A percentile compares a stretch with the other conserved stretches of the same genome.
These are phyloP conservation scores for Neoboletus magnificus DNA, from an alignment of 768 basidiomycete genomes.

Conservation along the genomic window DNA sequence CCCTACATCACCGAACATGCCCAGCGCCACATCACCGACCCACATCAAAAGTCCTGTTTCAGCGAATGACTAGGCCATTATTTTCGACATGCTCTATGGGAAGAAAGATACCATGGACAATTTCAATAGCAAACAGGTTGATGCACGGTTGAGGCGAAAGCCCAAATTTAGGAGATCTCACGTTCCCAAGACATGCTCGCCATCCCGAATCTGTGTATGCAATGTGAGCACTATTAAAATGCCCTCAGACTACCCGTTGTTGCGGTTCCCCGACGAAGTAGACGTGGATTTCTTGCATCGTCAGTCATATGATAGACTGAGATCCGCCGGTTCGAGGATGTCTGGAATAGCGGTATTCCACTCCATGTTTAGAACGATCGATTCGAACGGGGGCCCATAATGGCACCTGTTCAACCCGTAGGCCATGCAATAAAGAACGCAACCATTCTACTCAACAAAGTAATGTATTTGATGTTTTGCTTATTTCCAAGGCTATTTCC, in stretches of 20 bases:
- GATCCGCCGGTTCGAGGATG: background rate
- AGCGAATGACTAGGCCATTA: background rate
- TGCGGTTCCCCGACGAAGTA: too few relatives aligned
- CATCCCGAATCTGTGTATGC: too few relatives aligned
- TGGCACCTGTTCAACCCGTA: background rate
- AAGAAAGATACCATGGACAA: background rate
- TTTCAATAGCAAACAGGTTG: background rate
- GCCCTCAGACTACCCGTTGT: too few relatives aligned
- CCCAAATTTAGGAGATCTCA: background rate
- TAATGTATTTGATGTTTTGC: background rate
- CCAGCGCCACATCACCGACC: background rate
- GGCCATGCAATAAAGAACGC: background rate
- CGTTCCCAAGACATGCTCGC: too few relatives aligned
- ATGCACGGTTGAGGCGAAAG: background rate
- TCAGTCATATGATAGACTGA: too few relatives aligned
- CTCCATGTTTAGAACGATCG: background rate
- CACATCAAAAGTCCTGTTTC: background rate
- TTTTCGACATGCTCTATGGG: background rate
- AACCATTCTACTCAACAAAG: too few relatives aligned
- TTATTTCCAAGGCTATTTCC: slow-evolving; percentile 10
- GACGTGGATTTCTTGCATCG: too few relatives aligned
- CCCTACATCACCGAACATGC: background rate
- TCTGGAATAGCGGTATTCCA: background rate
- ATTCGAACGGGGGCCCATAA: background rate
- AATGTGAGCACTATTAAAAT: too few relatives aligned